Conservation (phyloP, 2,329 filamentous ascomycete species). For the Ceratocystis harringtonii region DNA sequence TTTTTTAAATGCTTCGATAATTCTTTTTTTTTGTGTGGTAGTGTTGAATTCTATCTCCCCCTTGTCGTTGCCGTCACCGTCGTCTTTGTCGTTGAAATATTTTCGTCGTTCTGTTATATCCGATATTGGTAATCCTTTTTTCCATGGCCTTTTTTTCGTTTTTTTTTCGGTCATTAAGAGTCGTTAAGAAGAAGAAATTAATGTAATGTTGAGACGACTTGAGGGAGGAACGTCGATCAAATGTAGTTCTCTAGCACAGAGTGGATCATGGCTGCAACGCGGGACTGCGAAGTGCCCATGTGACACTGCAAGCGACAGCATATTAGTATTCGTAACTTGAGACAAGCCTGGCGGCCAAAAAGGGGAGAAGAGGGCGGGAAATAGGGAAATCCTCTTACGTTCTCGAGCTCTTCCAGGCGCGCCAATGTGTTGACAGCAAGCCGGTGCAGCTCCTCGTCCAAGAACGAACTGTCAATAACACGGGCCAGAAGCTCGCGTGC, state of each 20-base stretch:
- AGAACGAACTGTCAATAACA: conserved; percentile 6
- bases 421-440: conserved; percentile 6
- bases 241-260: conserved; percentile 16
- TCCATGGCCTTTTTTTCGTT: neutral
- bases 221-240: neutral
- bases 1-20: too few relatives aligned
- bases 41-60: neutral
- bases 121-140: neutral
- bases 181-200: neutral
- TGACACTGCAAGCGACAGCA: conserved; percentile 9
- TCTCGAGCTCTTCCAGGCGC: conserved; percentile 15
- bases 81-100: neutral
- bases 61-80: neutral
- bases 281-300: conserved; percentile 10
- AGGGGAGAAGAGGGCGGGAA: neutral
- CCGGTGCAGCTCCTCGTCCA: conserved; percentile 10
- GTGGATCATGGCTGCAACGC: conserved; percentile 15
- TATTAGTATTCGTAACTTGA: neutral
- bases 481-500: conserved; percentile 12
- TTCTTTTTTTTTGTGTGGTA: too few relatives aligned
- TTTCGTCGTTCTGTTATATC: conserved; percentile 12
- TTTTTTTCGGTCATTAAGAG: conserved; percentile 2
- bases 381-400: conserved; percentile 14
- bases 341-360: neutral
- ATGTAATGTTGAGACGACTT: neutral